phyloP scores from a whole-genome alignment of 2,329 filamentous ascomycete species.

The Escovopsis sp. region DNA sequence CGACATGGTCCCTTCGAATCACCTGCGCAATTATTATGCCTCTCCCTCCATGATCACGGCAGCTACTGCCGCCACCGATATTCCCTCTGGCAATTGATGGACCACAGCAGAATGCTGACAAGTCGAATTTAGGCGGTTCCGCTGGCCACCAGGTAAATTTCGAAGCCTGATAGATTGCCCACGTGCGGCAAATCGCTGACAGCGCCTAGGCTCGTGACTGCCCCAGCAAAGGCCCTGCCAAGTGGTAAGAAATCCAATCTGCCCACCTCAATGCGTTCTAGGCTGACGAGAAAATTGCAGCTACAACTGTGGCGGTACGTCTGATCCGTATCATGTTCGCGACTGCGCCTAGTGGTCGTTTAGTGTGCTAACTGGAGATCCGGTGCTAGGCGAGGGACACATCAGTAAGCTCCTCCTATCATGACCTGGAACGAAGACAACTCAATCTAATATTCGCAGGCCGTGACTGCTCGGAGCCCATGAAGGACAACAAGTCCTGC shows the following conservation, averaged over 20 bases:
- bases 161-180: neutral
- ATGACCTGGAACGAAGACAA: neutral
- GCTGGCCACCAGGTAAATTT: constrained; percentile 57
- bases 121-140: constrained; percentile 45
- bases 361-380: constrained; percentile 9
- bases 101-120: constrained; percentile 5
- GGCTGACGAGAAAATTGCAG: constrained; percentile 25
- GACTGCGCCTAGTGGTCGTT: neutral
- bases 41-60: neutral
- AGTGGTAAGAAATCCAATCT: constrained; percentile 45
- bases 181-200: constrained; percentile 1
- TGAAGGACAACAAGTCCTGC: constrained; percentile 72
- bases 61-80: neutral
- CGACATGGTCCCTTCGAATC: neutral
- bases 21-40: too few species aligned
- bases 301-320: constrained; percentile 70
- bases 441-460: constrained; percentile 29
- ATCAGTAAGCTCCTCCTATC: constrained; percentile 45
- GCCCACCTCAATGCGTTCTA: neutral
- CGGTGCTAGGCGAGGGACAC: constrained; percentile 46
- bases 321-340: neutral
- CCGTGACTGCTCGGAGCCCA: constrained; percentile 80
- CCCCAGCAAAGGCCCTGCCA: constrained; percentile 69
- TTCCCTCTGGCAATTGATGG: neutral
- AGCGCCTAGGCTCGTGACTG: constrained; percentile 61